Evolutionary conservation across 345 rosid genomes (phyloP).

Genomic region (Clarkia xantiana): DNA sequence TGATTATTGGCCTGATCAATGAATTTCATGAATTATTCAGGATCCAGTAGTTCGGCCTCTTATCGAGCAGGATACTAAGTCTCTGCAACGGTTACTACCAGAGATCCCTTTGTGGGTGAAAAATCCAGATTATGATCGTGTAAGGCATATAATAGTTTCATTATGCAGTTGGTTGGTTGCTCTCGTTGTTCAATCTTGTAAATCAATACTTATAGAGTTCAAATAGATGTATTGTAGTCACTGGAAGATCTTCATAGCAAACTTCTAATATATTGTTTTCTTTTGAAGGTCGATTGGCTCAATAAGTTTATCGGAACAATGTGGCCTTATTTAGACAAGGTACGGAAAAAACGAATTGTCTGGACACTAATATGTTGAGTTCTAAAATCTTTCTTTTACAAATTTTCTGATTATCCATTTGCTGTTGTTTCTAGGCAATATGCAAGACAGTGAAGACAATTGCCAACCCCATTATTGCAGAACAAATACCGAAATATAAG

Average conservation of each 20-base stretch:
- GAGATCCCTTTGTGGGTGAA: conserved; percentile 94
- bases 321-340: conserved; percentile 95
- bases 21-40: conserved; percentile 15
- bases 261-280: conserved; percentile 9
- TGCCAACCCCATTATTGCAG: conserved; percentile 79
- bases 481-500: conserved; percentile 78
- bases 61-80: conserved; percentile 54
- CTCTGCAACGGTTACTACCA: conserved; percentile 53
- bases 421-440: conserved; percentile 43
- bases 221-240: not conserved
- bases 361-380: no score
- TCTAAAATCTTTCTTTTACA: not conserved
- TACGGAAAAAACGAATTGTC: conserved; percentile 13
- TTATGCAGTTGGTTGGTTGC: not conserved
- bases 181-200: not conserved
- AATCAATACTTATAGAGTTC: not conserved
- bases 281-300: conserved; percentile 79
- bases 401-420: conserved; percentile 9
- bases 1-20: no score
- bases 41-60: conserved; percentile 67
- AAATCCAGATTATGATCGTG: conserved; percentile 93
- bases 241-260: conserved; percentile 1
- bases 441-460: conserved; percentile 51
- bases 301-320: conserved; percentile 57
- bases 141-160: conserved; percentile 18